phyloP scores from a whole-genome alignment of 1,139 yeast genomes.

The Casaregolazyma suthepensis region DNA sequence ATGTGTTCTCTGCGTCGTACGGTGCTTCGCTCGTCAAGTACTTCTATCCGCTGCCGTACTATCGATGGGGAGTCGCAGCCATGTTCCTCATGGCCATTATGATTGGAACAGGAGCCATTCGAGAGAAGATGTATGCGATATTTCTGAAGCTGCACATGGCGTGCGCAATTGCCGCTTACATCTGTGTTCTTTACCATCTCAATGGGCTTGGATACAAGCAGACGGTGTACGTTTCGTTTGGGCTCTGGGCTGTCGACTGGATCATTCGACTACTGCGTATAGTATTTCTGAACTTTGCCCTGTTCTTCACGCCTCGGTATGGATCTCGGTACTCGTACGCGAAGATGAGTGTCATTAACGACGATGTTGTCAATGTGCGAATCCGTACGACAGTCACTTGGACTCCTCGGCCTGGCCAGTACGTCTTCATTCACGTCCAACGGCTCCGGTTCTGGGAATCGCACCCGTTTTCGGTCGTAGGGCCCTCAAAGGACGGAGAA shows the following conservation, averaged over 20 bases:
- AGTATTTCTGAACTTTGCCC: constrained; percentile 37
- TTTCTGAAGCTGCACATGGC: constrained; percentile 43
- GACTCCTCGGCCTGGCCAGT: constrained; percentile 55
- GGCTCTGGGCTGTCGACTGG: constrained; percentile 42
- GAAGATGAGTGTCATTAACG: constrained; percentile 31
- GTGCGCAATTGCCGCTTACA: constrained; percentile 38
- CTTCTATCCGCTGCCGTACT: constrained; percentile 33
- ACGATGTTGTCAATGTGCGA: constrained; percentile 28
- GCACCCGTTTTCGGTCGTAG: constrained; percentile 61
- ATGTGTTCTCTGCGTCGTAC: constrained; percentile 31
- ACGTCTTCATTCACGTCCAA: constrained; percentile 52
- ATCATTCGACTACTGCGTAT: constrained; percentile 35
- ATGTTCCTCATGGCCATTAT: constrained; percentile 42
- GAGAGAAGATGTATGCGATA: constrained; percentile 42
- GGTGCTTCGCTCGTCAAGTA: constrained; percentile 30
- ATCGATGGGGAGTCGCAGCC: constrained; percentile 55
- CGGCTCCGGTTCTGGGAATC: constrained; percentile 43
- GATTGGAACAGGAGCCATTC: constrained; percentile 45
- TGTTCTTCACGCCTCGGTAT: constrained; percentile 26
- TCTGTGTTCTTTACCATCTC: constrained; percentile 47
- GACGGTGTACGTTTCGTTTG: constrained; percentile 37
- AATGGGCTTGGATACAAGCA: constrained; percentile 44
- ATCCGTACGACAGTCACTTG: constrained; percentile 35
- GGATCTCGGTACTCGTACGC: constrained; percentile 34
- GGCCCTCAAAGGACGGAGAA: constrained; percentile 30